Base-by-base conservation (phyloP, 2,329 filamentous ascomycete genomes). In the Cercospora nicotianae region DNA sequence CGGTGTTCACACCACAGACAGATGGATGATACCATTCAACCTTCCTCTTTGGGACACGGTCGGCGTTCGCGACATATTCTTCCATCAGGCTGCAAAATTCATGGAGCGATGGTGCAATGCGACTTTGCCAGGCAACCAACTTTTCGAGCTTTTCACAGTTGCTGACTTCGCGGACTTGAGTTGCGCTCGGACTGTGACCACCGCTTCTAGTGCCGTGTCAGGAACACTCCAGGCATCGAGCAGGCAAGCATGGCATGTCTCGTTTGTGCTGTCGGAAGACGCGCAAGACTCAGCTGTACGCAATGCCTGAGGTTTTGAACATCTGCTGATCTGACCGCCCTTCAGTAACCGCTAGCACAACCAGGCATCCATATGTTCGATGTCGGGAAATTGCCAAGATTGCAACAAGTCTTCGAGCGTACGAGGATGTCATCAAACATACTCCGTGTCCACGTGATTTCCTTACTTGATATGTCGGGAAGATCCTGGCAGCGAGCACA, bases 401-500 rank as follows among this genome's bases (percentile, higher is more conserved):
- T 18, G 8, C n/a, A 33, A 9, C 45, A 28, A 20, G 1, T 18
- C 18, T 33, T 26, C 13, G 31, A 30, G 28, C 5, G 8, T 13
- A 51, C 20, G 9, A 55, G 31, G 26, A 57, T 23, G 28, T 55
- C 5, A 36, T 63, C 45, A 55, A 55, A 55, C 30, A 53, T 13
- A 55, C 6, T 26, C 45, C 1, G 30, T 10, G 13, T 55, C 9
- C 61, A 63, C 61, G 61, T 63, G 61, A 57, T 48, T 12, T 7
- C 18, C 2, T 28, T 5, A 13, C 28, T 48, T 31, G 20, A 23
- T n/a, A 51, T 62, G 39, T 16, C 28, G 20, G 61, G 45, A 63
- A 63, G 28, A 63, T 63, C 42, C 61, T 63, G 26, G 61, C 20
- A 55, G n/a, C 45, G 26, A 63, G 61, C 61, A 36, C 7, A 36